Evolutionary conservation across 768 basidiomycete species (phyloP), one percentile per base, ranked within the genome.

Genomic region (Hypholoma fasciculare): DNA sequence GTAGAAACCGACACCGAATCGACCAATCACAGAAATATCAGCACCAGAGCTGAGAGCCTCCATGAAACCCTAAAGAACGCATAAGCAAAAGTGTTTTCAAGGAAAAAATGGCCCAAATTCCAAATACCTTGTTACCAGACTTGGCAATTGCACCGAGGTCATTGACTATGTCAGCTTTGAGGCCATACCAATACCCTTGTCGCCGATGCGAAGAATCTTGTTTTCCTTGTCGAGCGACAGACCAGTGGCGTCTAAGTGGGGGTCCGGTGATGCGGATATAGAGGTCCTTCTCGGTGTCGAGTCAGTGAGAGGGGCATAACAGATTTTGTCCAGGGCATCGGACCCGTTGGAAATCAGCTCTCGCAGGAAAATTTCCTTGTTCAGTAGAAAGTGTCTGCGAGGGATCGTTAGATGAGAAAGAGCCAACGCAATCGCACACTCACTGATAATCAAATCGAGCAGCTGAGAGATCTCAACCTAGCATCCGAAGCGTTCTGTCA

Each of bases 1-100:
- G 87, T 99, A 98, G 89, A 98, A 98, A 82, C 96, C 96, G 75
- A 99, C 96, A 95, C 96, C 94, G 77, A 96, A 96, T 81, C 95
- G 92, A 78, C 94, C 94, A 70, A 96, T 97, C 96, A 98, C 97
- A 69, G 90, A 91, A 61, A 93, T 92, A 69, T 93, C 90, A 57
- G 91, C 91, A 63, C 91, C 91, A 36, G 90, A 90, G 72, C 81
- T 87, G 61, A 98, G 85, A 54, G 96, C 96, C 82, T 99, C 96
- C 96, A 99, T 98, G 86, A 99, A 99, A 60, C 95, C 96, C 91
- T 96, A 61, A 8, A 60, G 19, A 52, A 44, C 56, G 59, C n/a
- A 46, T 59, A 16, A 60, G n/a, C 43, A 60, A 57, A 47, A 14
- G 37, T 23, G 14, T 34, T 43, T 17, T 55, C 17, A 51, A 36